Percentiles rank a stretch among this genome's conserved stretches.
phyloP scores from a whole-genome alignment of 257 asterid species.

The Asclepias syriaca region DNA sequence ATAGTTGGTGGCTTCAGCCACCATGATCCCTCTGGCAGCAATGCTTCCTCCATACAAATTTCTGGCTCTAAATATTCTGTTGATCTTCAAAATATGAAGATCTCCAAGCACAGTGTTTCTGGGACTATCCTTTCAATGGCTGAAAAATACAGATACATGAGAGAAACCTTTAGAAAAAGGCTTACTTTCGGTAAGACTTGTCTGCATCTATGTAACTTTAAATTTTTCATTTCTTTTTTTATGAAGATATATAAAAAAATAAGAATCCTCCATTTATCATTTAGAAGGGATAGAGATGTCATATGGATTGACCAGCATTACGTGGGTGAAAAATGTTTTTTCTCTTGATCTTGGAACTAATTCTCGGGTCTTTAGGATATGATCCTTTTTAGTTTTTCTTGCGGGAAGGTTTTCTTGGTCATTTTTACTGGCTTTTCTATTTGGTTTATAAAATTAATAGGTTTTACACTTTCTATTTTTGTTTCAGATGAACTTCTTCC shows the following conservation, averaged over 20 bases:
- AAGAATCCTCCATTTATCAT: neutral
- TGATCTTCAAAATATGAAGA: slow-evolving; percentile 57
- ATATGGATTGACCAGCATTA: neutral
- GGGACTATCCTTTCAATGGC: slow-evolving; percentile 67
- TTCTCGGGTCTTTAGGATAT: neutral
- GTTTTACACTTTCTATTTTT: neutral
- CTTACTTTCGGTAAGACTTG: slow-evolving; percentile 67
- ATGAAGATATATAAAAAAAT: neutral
- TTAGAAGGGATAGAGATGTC: neutral
- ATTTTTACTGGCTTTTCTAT: neutral
- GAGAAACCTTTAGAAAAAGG: slow-evolving; percentile 65
- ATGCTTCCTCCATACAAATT: slow-evolving; percentile 34
- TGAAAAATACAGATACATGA: slow-evolving; percentile 85
- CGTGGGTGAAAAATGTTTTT: neutral
- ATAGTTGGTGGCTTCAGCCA: slow-evolving; percentile 85
- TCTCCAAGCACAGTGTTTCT: slow-evolving; percentile 49
- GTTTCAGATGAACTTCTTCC: no score
- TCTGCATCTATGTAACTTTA: neutral
- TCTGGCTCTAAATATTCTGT: slow-evolving; percentile 41
- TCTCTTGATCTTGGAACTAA: neutral
- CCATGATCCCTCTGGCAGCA: slow-evolving; percentile 47
- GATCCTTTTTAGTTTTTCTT: neutral
- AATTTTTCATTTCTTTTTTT: neutral
- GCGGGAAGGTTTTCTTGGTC: neutral
- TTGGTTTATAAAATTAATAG: neutral